These are phyloP conservation scores for Arabidopsis suecica DNA, from an alignment of 345 rosid species.

Conservation along the genomic window DNA sequence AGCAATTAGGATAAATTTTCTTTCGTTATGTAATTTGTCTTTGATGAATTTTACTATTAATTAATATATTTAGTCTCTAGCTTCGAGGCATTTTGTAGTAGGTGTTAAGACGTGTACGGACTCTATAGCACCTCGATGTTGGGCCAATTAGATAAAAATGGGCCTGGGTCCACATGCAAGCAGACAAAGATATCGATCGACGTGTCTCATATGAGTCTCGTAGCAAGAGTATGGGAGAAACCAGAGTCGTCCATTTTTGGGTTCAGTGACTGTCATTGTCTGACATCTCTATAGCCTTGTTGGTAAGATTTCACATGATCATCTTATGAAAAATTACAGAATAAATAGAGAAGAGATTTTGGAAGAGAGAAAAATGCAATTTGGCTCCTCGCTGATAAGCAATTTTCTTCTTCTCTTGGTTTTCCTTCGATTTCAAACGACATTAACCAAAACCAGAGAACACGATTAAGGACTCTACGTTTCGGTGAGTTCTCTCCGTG, in stretches of 20 bases:
- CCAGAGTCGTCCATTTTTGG: conserved; percentile 42
- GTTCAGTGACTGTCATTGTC: conserved; percentile 33
- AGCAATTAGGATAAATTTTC: too few relatives aligned
- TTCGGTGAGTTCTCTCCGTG: not conserved
- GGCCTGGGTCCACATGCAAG: conserved; percentile 37
- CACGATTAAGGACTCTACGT: not conserved
- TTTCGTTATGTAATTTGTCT: too few relatives aligned
- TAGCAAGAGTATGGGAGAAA: conserved; percentile 37
- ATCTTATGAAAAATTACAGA: not conserved
- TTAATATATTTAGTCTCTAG: not conserved
- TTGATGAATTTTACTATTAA: not conserved
- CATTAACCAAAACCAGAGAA: conserved; percentile 16
- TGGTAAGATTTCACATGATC: conserved; percentile 36
- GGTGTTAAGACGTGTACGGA: conserved; percentile 41
- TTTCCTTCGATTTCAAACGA: conserved; percentile 15
- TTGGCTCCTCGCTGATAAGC: conserved; percentile 14
- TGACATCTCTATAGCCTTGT: conserved; percentile 32
- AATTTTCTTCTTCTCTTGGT: not conserved
- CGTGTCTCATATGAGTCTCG: conserved; percentile 36
- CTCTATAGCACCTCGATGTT: conserved; percentile 32
- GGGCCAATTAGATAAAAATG: conserved; percentile 36
- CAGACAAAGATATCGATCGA: conserved; percentile 3
- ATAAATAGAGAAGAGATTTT: conserved; percentile 25
- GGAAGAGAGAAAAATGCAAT: conserved; percentile 5
- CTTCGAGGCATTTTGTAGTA: conserved; percentile 28